Evolutionary conservation across 306 rosid species (phyloP).

Genomic region (Casuarina glauca): DNA sequence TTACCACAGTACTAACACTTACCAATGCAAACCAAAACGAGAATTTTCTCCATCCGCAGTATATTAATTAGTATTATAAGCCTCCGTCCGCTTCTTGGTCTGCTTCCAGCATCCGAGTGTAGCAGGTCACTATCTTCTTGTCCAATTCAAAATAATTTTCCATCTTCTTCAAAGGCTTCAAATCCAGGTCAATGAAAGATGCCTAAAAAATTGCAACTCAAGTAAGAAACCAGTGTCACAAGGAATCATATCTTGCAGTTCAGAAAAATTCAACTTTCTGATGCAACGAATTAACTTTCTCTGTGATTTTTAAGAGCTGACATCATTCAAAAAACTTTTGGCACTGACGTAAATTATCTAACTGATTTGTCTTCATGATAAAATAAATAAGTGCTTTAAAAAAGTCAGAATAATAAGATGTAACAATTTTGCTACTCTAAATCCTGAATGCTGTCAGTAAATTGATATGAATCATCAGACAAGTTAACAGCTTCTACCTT

Average conservation of each 20-base stretch:
- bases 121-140: constrained; percentile 78
- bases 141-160: constrained; percentile 85
- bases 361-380: neutral
- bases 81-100: constrained; percentile 40
- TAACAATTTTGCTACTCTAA: neutral
- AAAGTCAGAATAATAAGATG: neutral
- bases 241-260: constrained; percentile 15
- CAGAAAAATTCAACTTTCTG: neutral
- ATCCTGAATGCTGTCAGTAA: neutral
- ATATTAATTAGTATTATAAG: constrained; percentile 27
- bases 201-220: constrained; percentile 49
- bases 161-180: constrained; percentile 82
- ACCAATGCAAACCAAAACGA: constrained; percentile 31
- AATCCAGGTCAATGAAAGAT: constrained; percentile 81
- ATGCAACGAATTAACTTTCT: neutral
- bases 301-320: neutral
- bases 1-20: constrained; percentile 23
- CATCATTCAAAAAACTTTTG: neutral
- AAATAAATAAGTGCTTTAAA: neutral
- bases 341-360: too few relatives aligned
- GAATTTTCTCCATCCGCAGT: constrained; percentile 33
- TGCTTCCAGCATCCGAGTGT: constrained; percentile 52
- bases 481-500: constrained; percentile 52
- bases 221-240: constrained; percentile 26
- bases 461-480: neutral